Conservation (phyloP, 1,284 basidiomycete genomes). For the Ustilago crameri region DNA sequence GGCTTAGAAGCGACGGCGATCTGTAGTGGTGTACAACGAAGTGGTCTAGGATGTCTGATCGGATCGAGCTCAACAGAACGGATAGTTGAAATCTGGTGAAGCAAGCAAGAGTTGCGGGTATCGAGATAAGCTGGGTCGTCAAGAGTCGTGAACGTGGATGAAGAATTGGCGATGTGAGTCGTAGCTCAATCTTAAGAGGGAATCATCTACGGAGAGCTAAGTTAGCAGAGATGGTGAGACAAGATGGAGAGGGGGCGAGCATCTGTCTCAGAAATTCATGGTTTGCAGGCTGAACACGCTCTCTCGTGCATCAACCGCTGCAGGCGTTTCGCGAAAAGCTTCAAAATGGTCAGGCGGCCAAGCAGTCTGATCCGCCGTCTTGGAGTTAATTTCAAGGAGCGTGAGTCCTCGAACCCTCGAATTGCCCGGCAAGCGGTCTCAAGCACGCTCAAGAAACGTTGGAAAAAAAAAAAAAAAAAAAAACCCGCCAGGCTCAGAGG, state of each 20-base stretch:
- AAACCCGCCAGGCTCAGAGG: no score
- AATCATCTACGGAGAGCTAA: neutral
- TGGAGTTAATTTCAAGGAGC: no score
- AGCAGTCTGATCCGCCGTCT: no score
- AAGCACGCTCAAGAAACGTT: no score
- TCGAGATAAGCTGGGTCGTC: slow-evolving; percentile 14
- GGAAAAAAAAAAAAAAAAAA: no score
- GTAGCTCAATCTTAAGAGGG: slow-evolving; percentile 3
- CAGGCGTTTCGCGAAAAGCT: neutral
- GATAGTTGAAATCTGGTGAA: neutral
- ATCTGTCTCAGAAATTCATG: neutral
- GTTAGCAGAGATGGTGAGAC: neutral
- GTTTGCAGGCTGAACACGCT: neutral
- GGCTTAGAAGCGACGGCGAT: no score
- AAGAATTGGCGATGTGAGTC: neutral
- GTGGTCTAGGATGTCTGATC: no score
- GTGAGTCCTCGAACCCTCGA: no score
- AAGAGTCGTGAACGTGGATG: slow-evolving; percentile 20
- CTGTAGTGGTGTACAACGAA: no score
- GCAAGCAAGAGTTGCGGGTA: slow-evolving; percentile 11
- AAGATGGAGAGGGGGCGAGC: neutral
- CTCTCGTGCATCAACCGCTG: neutral
- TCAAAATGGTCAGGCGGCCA: neutral
- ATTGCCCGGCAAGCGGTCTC: no score
- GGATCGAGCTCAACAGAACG: neutral